Base-by-base conservation (phyloP, 2,329 filamentous ascomycete genomes). In the Scortechinia acanthostroma region DNA sequence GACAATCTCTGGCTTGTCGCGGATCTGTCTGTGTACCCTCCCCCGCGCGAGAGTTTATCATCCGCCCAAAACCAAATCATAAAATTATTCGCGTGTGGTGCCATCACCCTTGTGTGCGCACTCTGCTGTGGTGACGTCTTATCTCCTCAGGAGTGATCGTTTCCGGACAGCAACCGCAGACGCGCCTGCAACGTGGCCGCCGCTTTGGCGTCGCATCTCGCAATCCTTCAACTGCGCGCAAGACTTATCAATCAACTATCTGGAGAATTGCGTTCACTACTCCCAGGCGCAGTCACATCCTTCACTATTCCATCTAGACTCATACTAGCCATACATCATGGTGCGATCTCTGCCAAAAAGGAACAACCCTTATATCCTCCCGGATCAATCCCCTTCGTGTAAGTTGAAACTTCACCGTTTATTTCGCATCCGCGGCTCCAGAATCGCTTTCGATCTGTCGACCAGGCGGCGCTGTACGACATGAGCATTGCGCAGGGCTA, bases 111-210 rank as follows among this genome's bases (percentile, higher is more conserved):
- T n/a, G n/a, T n/a, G n/a, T n/a, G n/a, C n/a, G n/a, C n/a, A n/a
- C n/a, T n/a, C n/a, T 30, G 10, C 25, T 30, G 25, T 30, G 25
- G 25, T 30, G 25, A 30, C 25, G 25, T 30, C 25, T 30, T 30
- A n/a, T 10, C n/a, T 30, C 25, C 25, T n/a, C n/a, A 10, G n/a
- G n/a, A 10, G 10, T 10, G 10, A 10, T 10, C 10, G n/a, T 10
- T n/a, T 49, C 48, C 45, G 50, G 47, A 47, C 44, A 22, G 37
- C 48, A 22, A 43, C 25, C 28, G 52, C 47, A 46, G 60, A 67
- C 62, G 60, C 66, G 58, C 64, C 62, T 63, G 61, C 64, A 62
- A 66, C 64, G 64, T 68, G 64, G 63, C 62, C 58, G 59, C 50
- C 60, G 55, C 53, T 30, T 37, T 21, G 6, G 6, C 10, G 10